Base-by-base conservation (phyloP, 352 stramenopile genomes). In the Pythium rhizo-oryzae region DNA sequence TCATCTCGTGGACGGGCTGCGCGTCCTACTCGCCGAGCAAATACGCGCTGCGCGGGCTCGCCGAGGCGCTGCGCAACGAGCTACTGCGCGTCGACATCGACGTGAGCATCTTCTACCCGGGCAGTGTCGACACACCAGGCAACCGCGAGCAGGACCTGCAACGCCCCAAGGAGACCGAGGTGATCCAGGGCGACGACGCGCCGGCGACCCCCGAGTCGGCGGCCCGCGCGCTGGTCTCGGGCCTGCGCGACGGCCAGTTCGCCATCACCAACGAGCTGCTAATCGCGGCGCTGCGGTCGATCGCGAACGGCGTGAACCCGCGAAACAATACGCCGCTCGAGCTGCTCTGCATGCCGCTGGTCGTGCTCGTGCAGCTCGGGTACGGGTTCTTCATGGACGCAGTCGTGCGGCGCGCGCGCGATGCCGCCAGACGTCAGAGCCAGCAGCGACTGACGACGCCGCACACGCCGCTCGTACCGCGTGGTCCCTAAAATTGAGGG, bases 41-140 rank as follows among this genome's bases (percentile, higher is more conserved):
- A 66, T 88, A 79, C 63, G 79, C 81, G 28, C 55, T 88, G n/a
- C 78, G 81, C 33, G 81, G 79, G 19, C 67, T 88, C n/a, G 79
- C 79, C 24, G 81, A 90, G 60, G 74, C 74, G 19, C 59, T 90
- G 39, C 79, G 76, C 43, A 86, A 87, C 58, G 78, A 85, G 55
- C 39, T 85, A 18, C 49, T 69, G 24, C 53, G 79, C 46, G 77
- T 74, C 70, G 59, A 78, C 41, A 79, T 86, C 49, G 61, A 70
- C 28, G 69, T 85, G 23, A 76, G 65, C 46, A 62, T 79, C 44
- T 84, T 81, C 59, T 82, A 80, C 61, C 67, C 78, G 21, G 75
- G 78, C 23, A 86, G 80, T 49, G 79, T 86, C 19, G 79, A 87
- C 46, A 87, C 78, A 35, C 70, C 71, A 3, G 72, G 79, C 64